Evolutionary conservation across 2,329 filamentous ascomycete species (phyloP), one percentile per base, ranked within the genome.

Genomic region (Teratosphaeria viscida): DNA sequence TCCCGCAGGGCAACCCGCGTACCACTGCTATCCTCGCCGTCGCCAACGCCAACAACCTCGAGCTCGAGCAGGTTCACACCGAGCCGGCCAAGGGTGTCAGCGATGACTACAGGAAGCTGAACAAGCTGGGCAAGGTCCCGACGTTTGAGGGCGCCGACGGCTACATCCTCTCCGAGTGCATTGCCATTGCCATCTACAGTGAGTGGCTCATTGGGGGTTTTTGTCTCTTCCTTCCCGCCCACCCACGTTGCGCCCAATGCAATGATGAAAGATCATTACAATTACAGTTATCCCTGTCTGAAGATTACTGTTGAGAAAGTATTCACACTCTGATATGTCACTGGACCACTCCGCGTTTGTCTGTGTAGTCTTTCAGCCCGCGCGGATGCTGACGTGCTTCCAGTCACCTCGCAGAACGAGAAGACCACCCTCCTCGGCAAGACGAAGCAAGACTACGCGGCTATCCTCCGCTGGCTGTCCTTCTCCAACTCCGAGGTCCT

Each of bases 371-470:
- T 19, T 16, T 16, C n/a, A 29, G 58, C 58, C 14, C 32, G n/a
- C 16, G 29, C 55, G 12, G 11, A 16, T 11, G 12, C 27, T 56
- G 32, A 56, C 55, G n/a, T n/a, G n/a, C 29, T 47, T 47, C 4
- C 74, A 97, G 94, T 99, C 76, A 91, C 94, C 72, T 97, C 94
- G 71, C 94, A 99, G 82, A 99, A 99, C 78, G 94, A 97, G 87
- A 97, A 97, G 88, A 99, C 94, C 72, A 95, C 91, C 70, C 91
- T 99, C 68, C 86, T 99, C 71, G 94, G 94, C 75, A 97, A 97
- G 88, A 99, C 92, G 81, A 99, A 99, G 88, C 92, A 99, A 83
- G 94, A 99, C 86, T 91, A 97, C 79, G 94, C 94, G 71, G 92
- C 92, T 69, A 99, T 99, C 78, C 83, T 99, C 75, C 90, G 89